phyloP scores from a whole-genome alignment of 164 flowering plant genomes.

The Chimonanthus praecox region DNA sequence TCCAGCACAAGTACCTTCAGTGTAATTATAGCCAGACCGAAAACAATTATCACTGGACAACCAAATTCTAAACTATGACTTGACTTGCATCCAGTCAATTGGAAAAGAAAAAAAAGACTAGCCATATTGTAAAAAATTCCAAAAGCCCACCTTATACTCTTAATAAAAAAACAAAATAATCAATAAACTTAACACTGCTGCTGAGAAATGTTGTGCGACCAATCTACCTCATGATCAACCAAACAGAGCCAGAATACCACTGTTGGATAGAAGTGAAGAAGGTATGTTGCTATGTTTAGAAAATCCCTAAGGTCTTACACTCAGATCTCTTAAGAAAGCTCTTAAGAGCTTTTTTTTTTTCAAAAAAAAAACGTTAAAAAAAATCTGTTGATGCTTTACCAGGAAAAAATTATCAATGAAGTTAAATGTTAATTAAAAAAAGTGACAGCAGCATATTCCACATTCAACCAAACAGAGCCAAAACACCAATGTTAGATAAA shows the following conservation, averaged over 20 bases:
- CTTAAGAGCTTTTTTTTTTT: no score
- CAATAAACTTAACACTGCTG: neutral
- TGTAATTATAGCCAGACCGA: neutral
- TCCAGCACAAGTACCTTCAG: no score
- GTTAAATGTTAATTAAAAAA: no score
- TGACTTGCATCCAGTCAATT: neutral
- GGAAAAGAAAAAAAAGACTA: no score
- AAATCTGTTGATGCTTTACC: no score
- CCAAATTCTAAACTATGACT: neutral
- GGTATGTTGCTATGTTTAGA: slow-evolving; percentile 29
- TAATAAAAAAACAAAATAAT: neutral
- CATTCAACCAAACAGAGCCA: neutral
- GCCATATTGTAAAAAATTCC: neutral
- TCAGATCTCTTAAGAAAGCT: no score
- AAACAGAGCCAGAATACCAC: neutral
- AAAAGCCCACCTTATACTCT: neutral
- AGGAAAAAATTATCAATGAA: no score
- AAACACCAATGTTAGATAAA: neutral
- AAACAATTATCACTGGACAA: neutral
- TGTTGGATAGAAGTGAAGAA: neutral
- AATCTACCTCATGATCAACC: neutral
- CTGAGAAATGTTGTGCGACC: neutral
- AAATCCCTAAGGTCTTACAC: no score
- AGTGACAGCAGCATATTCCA: neutral
- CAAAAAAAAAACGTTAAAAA: no score